Evolutionary conservation across 305 asterid species (phyloP).

Genomic region (Fraxinus latifolia): DNA sequence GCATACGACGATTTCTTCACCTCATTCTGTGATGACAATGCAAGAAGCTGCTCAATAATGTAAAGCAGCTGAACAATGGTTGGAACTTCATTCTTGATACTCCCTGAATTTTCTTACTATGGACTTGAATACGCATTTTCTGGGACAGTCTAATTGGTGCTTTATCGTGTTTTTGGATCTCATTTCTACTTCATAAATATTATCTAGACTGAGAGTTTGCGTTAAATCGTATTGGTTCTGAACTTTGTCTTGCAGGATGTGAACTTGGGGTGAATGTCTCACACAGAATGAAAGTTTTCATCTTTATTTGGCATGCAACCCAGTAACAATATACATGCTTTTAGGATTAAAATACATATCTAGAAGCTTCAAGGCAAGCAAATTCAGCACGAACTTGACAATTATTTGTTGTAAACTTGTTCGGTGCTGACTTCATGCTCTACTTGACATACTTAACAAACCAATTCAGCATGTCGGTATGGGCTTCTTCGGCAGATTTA

Average conservation of each 20-base stretch:
- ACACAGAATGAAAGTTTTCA: neutral
- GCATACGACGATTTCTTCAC: neutral
- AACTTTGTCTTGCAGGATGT: neutral
- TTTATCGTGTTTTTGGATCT: neutral
- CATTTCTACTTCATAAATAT: neutral
- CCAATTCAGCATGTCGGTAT: slow-evolving; percentile 46
- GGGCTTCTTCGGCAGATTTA: slow-evolving; percentile 51
- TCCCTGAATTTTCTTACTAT: neutral
- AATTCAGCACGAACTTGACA: neutral
- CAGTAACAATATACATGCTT: neutral
- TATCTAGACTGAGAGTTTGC: neutral
- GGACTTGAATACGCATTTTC: neutral
- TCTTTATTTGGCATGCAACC: neutral
- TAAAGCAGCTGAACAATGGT: neutral
- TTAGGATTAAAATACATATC: neutral
- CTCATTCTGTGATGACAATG: slow-evolving; percentile 1
- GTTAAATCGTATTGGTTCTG: neutral
- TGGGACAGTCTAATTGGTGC: neutral
- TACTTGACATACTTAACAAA: slow-evolving; percentile 33
- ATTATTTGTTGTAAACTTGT: neutral
- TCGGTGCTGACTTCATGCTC: neutral
- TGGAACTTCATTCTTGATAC: neutral
- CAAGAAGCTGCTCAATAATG: slow-evolving; percentile 9
- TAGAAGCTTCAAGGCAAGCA: neutral
- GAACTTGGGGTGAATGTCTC: neutral